These are phyloP conservation scores for Clavariopsis aquatica DNA, from an alignment of 495 filamentous ascomycete species.

Conservation along the genomic window DNA sequence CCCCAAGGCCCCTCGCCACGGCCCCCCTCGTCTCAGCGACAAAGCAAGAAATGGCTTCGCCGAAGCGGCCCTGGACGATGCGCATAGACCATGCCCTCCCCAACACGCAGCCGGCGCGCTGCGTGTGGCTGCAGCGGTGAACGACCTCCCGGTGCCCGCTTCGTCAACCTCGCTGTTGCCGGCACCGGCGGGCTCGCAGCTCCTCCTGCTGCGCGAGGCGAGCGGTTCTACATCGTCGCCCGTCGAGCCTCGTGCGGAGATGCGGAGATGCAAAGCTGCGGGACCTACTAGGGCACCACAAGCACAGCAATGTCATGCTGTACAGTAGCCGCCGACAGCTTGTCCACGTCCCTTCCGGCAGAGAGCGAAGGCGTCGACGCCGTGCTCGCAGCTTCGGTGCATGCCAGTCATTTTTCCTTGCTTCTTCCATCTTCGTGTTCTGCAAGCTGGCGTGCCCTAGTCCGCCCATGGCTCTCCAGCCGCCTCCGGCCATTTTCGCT, in stretches of 20 bases:
- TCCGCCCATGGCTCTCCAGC: constrained; percentile 2
- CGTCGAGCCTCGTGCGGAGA: constrained; percentile 62
- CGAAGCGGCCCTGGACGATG: constrained; percentile 59
- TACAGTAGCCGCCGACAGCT: constrained; percentile 55
- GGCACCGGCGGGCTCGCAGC: constrained; percentile 71
- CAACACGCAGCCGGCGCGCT: constrained; percentile 56
- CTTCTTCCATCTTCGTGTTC: constrained; percentile 12
- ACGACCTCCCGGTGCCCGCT: constrained; percentile 46
- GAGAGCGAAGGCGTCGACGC: constrained; percentile 61
- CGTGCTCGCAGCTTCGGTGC: constrained; percentile 65
- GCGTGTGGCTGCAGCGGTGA: constrained; percentile 52
- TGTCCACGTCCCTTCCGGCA: constrained; percentile 55
- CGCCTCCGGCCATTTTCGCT: constrained; percentile 3
- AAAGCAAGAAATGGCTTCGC: constrained; percentile 53
- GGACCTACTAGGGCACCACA: constrained; percentile 55
- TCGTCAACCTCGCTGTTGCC: constrained; percentile 62
- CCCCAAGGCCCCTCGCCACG: too few relatives aligned
- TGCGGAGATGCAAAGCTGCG: constrained; percentile 64
- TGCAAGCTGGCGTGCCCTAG: not conserved
- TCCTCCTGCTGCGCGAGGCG: constrained; percentile 53
- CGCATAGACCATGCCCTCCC: constrained; percentile 63
- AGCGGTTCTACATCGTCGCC: constrained; percentile 60
- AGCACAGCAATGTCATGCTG: constrained; percentile 53
- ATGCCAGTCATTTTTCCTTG: constrained; percentile 21
- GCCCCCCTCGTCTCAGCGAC: constrained; percentile 19